Evolutionary conservation across 148 eudicot genomes (phyloP).

Genomic region (Cornus controversa): DNA sequence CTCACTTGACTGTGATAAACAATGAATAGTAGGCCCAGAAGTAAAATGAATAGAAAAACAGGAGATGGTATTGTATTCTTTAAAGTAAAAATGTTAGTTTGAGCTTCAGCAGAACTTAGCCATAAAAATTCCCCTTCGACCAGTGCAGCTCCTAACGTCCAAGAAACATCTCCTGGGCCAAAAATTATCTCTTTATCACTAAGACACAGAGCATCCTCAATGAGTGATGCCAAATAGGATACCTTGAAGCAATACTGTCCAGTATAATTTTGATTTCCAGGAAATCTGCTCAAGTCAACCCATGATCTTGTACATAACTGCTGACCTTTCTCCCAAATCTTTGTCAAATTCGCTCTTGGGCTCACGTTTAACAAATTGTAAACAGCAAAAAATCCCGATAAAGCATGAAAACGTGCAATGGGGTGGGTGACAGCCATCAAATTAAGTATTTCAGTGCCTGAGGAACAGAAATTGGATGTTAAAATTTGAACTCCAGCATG

Average conservation of each 20-base stretch:
- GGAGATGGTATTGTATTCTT: constrained; percentile 25
- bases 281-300: constrained; percentile 29
- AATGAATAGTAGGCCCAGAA: constrained; percentile 30
- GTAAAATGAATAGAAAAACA: constrained; percentile 31
- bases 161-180: constrained; percentile 78
- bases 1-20: constrained; percentile 43
- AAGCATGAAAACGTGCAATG: constrained; percentile 58
- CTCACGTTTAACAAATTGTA: constrained; percentile 54
- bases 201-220: constrained; percentile 61
- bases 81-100: not conserved
- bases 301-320: constrained; percentile 52
- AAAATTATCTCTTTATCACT: constrained; percentile 48
- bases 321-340: constrained; percentile 56
- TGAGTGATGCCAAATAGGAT: constrained; percentile 59
- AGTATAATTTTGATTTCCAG: constrained; percentile 20
- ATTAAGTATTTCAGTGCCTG: constrained; percentile 34
- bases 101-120: constrained; percentile 20
- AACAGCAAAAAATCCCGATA: constrained; percentile 82
- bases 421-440: constrained; percentile 20
- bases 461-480: constrained; percentile 22
- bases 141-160: constrained; percentile 81
- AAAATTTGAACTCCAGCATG: not conserved
- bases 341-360: constrained; percentile 49
- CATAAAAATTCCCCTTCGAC: constrained; percentile 46
- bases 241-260: constrained; percentile 61